Evolutionary conservation across 139 green algal species (phyloP).

Genomic region (Edaphochlamys debaryana): DNA sequence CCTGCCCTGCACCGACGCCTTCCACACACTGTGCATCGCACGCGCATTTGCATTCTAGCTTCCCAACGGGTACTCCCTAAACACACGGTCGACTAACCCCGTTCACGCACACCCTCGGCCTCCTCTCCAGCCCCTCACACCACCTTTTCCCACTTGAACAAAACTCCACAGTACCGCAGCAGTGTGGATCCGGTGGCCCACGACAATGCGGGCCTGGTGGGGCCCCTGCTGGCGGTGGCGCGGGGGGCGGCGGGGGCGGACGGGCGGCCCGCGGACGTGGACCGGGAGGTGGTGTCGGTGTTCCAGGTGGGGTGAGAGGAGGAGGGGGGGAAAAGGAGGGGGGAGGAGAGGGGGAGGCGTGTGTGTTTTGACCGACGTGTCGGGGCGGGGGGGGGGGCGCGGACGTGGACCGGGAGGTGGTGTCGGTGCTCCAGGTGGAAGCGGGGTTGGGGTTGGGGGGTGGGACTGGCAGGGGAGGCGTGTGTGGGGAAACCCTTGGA

Average conservation of each 20-base stretch:
- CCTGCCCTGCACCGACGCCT: too few relatives aligned
- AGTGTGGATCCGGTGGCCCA: slow-evolving; percentile 49
- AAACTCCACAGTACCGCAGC: slow-evolving; percentile 49
- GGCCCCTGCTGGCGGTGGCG: slow-evolving; percentile 61
- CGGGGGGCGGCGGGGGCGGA: slow-evolving; percentile 28
- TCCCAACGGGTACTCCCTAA: too few relatives aligned
- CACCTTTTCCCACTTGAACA: too few relatives aligned
- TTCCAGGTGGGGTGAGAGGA: slow-evolving; percentile 28
- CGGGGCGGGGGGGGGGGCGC: slow-evolving; percentile 18
- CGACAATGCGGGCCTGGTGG: slow-evolving; percentile 67
- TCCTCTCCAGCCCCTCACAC: too few relatives aligned
- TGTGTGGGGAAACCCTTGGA: background rate
- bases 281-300: slow-evolving; percentile 41
- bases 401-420: slow-evolving; percentile 43
- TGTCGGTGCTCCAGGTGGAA: slow-evolving; percentile 37
- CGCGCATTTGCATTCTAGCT: too few relatives aligned
- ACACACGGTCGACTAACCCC: too few relatives aligned
- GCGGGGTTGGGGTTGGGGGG: background rate
- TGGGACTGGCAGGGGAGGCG: background rate
- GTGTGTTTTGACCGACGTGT: background rate
- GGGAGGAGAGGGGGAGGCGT: background rate
- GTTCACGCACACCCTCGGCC: too few relatives aligned
- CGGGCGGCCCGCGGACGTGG: slow-evolving; percentile 40
- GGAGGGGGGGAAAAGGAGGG: background rate
- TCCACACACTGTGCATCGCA: too few relatives aligned